Base-by-base conservation (phyloP, 1,139 yeast genomes). In the Pichia sp. region DNA sequence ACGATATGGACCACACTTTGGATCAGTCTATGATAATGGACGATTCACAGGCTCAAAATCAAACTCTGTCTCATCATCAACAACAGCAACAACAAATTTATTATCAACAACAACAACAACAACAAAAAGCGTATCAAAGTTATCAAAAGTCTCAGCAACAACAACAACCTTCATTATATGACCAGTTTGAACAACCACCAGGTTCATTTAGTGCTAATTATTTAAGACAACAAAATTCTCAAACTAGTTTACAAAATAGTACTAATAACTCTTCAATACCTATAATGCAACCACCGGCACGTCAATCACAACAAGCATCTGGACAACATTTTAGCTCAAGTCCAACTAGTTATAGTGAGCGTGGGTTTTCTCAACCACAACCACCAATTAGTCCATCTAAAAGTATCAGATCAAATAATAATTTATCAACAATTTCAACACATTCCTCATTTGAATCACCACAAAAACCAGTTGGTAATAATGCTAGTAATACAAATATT, bases 351-450 rank as follows among this genome's bases (percentile, higher is more conserved):
- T 49, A 45, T 22, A 46, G 56, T 39, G 52, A 48, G 33, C 63
- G 59, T 9, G 48, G 52, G 42, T 57, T 61, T 41, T 57, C 65
- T 2, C 55, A 53, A 48, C 53, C 52, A 7, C 68, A 65, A 53
- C 66, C 65, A 6, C 67, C 67, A 16, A 58, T 63, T n/a, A 62
- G 66, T 56, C 69, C 70, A 9, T 60, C 68, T 3, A 56, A 62
- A 39, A 64, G 68, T 48, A 46, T 65, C 3, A 56, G 65, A 45
- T 63, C 67, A 5, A 55, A 55, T n/a, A 55, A 55, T n/a, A 62
- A 62, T 43, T 45, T 62, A 42, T 63, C 62, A 13, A 62, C 66
- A 5, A 59, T 61, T n/a, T 52, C 56, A 11, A 47, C 65, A 4
- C 57, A 59, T 45, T 57, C 66, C 8, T 62, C 64, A 22, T 45